These are phyloP conservation scores for Malus orientalis DNA, from an alignment of 306 rosid species.

Conservation along the genomic window DNA sequence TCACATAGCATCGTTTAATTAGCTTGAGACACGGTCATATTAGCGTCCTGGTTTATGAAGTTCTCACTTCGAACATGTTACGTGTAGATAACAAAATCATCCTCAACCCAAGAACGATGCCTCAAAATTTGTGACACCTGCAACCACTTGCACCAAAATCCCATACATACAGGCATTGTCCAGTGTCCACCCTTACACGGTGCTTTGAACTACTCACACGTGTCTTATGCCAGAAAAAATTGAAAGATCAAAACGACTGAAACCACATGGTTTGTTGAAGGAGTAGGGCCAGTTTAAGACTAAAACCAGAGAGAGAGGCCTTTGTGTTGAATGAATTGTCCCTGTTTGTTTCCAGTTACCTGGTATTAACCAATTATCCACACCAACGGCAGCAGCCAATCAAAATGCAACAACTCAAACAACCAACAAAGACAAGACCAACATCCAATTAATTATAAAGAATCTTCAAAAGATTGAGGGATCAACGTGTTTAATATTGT, in stretches of 20 bases:
- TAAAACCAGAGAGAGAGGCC: not conserved
- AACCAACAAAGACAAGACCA: constrained; percentile 15
- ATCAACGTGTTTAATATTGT: constrained; percentile 5
- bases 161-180: not conserved
- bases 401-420: constrained; percentile 16
- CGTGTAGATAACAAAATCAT: not conserved
- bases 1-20: no score
- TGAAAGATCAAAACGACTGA: not conserved
- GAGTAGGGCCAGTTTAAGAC: not conserved
- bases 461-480: constrained; percentile 24
- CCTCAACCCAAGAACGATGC: constrained; percentile 1
- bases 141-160: not conserved
- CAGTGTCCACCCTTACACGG: not conserved
- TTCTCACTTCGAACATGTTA: not conserved
- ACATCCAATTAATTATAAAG: constrained; percentile 3
- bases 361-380: constrained; percentile 8
- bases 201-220: not conserved
- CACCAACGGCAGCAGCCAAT: constrained; percentile 23
- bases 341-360: constrained; percentile 1
- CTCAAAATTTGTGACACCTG: not conserved
- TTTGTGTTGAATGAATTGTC: constrained; percentile 14
- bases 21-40: no score
- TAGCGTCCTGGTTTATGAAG: no score
- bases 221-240: not conserved
- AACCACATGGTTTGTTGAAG: not conserved